These are phyloP conservation scores for Apiospora arundinis DNA, from an alignment of 2,329 filamentous ascomycete genomes.

Conservation along the genomic window DNA sequence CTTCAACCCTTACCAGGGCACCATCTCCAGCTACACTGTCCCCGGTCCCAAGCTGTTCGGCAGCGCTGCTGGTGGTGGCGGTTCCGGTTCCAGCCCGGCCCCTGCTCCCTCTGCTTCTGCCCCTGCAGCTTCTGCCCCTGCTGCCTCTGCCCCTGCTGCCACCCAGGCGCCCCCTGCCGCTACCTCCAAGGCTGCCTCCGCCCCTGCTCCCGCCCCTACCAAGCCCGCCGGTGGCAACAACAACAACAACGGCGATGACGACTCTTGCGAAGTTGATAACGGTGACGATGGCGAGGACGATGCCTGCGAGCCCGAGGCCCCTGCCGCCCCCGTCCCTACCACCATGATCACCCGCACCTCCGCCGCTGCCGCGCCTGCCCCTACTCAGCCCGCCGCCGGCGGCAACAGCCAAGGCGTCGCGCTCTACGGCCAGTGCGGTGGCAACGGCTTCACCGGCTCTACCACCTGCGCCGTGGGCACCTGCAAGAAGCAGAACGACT, in stretches of 20 bases:
- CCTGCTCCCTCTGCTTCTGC: constrained; percentile 5
- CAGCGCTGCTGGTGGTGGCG: neutral
- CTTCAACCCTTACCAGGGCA: constrained; percentile 57
- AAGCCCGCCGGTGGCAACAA: neutral
- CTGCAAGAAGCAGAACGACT: constrained; percentile 28
- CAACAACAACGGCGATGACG: neutral
- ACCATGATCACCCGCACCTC: constrained; percentile 25
- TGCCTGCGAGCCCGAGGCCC: constrained; percentile 27
- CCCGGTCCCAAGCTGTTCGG: constrained; percentile 33
- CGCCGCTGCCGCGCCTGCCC: constrained; percentile 21
- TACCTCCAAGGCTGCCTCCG: neutral
- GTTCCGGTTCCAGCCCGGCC: constrained; percentile 7
- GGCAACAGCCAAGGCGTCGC: constrained; percentile 16
- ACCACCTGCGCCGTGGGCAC: constrained; percentile 31
- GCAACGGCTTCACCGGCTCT: constrained; percentile 27
- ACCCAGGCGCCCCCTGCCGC: neutral
- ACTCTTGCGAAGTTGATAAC: constrained; percentile 14
- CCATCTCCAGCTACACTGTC: constrained; percentile 33
- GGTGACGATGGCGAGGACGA: neutral
- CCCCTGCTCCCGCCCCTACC: neutral
- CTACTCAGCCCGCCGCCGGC: constrained; percentile 13
- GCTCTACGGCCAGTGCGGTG: constrained; percentile 29
- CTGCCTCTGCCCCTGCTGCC: constrained; percentile 19
- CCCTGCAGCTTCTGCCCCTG: neutral
- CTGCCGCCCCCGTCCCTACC: constrained; percentile 24